These are phyloP conservation scores for Pseudocercospora ulei DNA, from an alignment of 2,329 filamentous ascomycete genomes.

Conservation along the genomic window DNA sequence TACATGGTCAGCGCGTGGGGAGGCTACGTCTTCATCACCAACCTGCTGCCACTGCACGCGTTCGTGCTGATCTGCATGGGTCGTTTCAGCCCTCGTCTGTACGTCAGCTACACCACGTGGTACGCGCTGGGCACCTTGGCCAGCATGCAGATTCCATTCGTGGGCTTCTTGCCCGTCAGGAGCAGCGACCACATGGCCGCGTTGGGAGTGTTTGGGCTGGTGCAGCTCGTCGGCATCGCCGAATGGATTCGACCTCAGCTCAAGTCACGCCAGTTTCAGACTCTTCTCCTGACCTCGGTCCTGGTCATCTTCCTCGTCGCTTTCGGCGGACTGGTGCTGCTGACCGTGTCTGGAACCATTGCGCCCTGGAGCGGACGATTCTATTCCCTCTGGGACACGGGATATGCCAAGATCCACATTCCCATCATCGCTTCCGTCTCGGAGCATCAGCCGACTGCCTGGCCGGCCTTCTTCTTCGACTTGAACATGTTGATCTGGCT, in stretches of 20 bases:
- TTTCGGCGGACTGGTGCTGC: slow-evolving; percentile 64
- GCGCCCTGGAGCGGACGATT: slow-evolving; percentile 97
- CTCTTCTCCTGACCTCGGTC: slow-evolving; percentile 67
- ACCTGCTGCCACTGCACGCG: slow-evolving; percentile 84
- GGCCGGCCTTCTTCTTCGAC: slow-evolving; percentile 99
- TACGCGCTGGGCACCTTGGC: slow-evolving; percentile 91
- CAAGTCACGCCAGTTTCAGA: slow-evolving; percentile 87
- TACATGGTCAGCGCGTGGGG: slow-evolving; percentile 99
- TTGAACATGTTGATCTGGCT: slow-evolving; percentile 98
- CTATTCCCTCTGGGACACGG: slow-evolving; percentile 98
- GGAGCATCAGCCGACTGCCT: slow-evolving; percentile 96
- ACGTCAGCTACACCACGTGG: slow-evolving; percentile 97
- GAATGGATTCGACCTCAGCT: slow-evolving; percentile 84
- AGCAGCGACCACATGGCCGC: slow-evolving; percentile 99
- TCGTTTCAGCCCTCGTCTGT: slow-evolving; percentile 82
- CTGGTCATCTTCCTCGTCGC: slow-evolving; percentile 63
- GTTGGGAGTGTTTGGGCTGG: slow-evolving; percentile 84
- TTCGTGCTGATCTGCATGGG: slow-evolving; percentile 96
- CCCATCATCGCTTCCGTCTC: slow-evolving; percentile 99
- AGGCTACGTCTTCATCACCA: slow-evolving; percentile 99
- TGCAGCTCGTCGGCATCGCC: slow-evolving; percentile 86
- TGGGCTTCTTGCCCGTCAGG: slow-evolving; percentile 89
- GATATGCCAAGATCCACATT: slow-evolving; percentile 98
- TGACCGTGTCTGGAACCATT: slow-evolving; percentile 80
- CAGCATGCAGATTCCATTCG: slow-evolving; percentile 98